phyloP scores from a whole-genome alignment of 2,329 filamentous ascomycete species.

The Cercospora janseana region DNA sequence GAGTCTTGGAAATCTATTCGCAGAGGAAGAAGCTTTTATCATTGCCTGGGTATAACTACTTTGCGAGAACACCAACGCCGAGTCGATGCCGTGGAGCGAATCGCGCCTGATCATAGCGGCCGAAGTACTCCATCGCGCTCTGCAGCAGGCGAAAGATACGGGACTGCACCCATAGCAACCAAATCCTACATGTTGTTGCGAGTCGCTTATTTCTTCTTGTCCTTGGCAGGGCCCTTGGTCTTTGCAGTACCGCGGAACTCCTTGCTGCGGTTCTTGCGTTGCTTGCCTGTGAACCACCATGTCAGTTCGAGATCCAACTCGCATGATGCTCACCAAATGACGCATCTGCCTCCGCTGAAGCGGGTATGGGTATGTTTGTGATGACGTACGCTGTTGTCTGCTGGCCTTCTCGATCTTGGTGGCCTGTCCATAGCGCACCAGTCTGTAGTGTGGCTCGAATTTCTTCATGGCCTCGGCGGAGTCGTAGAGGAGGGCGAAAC shows the following conservation, averaged over 20 bases:
- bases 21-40: constrained; percentile 22
- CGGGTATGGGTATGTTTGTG: constrained; percentile 19
- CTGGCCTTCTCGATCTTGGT: constrained; percentile 94
- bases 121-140: constrained; percentile 20
- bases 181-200: constrained; percentile 19
- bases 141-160: constrained; percentile 23
- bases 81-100: constrained; percentile 21
- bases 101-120: constrained; percentile 23
- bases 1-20: too few relatives aligned
- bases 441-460: constrained; percentile 98
- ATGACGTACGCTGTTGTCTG: constrained; percentile 95
- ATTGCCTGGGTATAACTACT: constrained; percentile 27
- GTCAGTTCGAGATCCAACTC: constrained; percentile 22
- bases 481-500: constrained; percentile 98
- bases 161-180: constrained; percentile 21
- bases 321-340: constrained; percentile 16
- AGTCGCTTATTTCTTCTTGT: constrained; percentile 65
- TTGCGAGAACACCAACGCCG: constrained; percentile 29
- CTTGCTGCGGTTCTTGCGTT: constrained; percentile 99
- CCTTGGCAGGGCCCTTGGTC: constrained; percentile 91
- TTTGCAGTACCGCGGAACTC: constrained; percentile 96
- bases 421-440: constrained; percentile 88
- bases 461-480: constrained; percentile 98
- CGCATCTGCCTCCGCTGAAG: constrained; percentile 14
- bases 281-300: constrained; percentile 71